Conservation (phyloP, 73 alveolate species). For the Paramecium sonneborni region DNA sequence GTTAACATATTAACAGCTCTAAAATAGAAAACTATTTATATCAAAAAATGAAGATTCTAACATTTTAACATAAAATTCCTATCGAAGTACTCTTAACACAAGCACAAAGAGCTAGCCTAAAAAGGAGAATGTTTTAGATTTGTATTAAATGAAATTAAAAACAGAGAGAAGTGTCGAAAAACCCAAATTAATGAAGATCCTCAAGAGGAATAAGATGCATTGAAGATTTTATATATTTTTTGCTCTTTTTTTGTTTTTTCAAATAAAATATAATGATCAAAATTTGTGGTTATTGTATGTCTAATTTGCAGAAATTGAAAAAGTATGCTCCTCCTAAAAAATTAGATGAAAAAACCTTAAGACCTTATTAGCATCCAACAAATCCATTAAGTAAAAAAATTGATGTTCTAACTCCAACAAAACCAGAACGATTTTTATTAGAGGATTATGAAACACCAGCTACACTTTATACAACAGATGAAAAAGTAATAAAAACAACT, state of each 20-base stretch:
- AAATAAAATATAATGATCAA: neutral
- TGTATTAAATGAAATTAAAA: neutral
- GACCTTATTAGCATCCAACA: slow-evolving; percentile 42
- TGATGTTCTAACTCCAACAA: neutral
- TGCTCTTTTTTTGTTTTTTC: neutral
- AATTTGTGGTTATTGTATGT: neutral
- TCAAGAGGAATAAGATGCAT: neutral
- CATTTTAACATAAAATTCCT: neutral
- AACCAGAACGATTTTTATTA: slow-evolving; percentile 7
- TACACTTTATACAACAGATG: neutral
- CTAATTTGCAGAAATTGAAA: slow-evolving; percentile 19
- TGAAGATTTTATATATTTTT: neutral
- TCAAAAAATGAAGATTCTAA: neutral
- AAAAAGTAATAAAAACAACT: neutral
- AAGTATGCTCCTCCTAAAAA: slow-evolving; percentile 4
- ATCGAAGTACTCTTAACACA: slow-evolving; percentile 7
- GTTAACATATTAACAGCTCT: slow-evolving; percentile 6
- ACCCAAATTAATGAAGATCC: neutral
- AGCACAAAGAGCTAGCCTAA: neutral
- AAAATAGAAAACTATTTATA: neutral
- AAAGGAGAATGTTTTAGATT: neutral
- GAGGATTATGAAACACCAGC: slow-evolving; percentile 43
- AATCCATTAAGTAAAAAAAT: neutral
- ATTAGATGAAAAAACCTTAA: neutral
- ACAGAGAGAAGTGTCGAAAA: slow-evolving; percentile 32